Conservation (phyloP, 257 asterid species). For the Nicotiana otophora region DNA sequence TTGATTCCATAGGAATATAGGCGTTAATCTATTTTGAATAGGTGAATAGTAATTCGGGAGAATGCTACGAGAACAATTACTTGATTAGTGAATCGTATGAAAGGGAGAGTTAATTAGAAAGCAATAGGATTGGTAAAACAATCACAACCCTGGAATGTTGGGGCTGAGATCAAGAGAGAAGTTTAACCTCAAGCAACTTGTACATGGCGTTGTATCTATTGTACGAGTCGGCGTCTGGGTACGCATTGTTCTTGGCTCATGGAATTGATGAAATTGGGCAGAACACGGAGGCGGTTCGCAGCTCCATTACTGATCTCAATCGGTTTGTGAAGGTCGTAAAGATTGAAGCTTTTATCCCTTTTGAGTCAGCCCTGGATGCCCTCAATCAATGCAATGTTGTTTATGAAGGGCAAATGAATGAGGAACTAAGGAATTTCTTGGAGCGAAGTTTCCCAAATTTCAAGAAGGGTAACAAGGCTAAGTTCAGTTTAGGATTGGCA, state of each 20-base stretch:
- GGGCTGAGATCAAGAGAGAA: background rate
- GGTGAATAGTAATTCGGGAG: no score
- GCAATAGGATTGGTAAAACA: no score
- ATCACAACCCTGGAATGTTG: background rate
- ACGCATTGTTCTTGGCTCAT: slow-evolving; percentile 48
- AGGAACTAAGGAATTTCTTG: slow-evolving; percentile 69
- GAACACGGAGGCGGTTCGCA: slow-evolving; percentile 74
- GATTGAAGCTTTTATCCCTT: slow-evolving; percentile 70
- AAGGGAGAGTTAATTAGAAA: no score
- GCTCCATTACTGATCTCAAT: slow-evolving; percentile 60
- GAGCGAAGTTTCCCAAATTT: slow-evolving; percentile 73
- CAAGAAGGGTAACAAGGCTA: slow-evolving; percentile 77
- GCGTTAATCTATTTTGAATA: no score
- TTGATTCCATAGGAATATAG: no score
- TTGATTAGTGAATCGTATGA: no score
- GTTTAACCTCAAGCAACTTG: background rate
- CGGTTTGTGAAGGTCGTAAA: slow-evolving; percentile 78
- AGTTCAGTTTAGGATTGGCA: slow-evolving; percentile 69
- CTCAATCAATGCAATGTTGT: slow-evolving; percentile 83
- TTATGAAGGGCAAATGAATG: slow-evolving; percentile 96
- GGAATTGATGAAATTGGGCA: slow-evolving; percentile 91
- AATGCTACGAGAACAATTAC: no score
- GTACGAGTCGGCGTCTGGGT: slow-evolving; percentile 85
- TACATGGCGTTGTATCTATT: slow-evolving; percentile 59
- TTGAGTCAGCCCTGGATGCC: slow-evolving; percentile 84